Base-by-base conservation (phyloP, 345 rosid species). In the Bretschneidera sinensis region DNA sequence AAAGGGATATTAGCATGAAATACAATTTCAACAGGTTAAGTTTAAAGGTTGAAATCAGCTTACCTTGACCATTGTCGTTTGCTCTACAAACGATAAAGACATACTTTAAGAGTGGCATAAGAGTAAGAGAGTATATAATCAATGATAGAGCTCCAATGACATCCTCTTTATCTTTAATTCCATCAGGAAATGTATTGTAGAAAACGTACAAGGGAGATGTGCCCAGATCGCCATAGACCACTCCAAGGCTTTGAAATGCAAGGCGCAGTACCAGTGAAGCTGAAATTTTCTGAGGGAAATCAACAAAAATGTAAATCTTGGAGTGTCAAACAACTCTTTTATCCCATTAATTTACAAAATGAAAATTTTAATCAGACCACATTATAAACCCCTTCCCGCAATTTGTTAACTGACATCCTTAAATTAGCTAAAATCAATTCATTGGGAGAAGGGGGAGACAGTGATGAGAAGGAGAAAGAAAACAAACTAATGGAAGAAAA, bases 21-120 rank as follows among this genome's bases (percentile, higher is more conserved):
- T n/a, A n/a, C n/a, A n/a, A n/a, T n/a, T n/a, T n/a, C n/a, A n/a
- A n/a, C n/a, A n/a, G n/a, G n/a, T n/a, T n/a, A n/a, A n/a, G n/a
- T n/a, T n/a, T n/a, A n/a, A n/a, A n/a, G n/a, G n/a, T n/a, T n/a
- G n/a, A n/a, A n/a, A n/a, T n/a, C n/a, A n/a, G n/a, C n/a, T 79
- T 73, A 86, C 89, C 92, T 83, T 83, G 89, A 66, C 92, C 92
- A 35, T 69, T 83, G 65, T 86, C 92, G 65, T 83, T 86, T 21
- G 89, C 92, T 79, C 54, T 86, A 74, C 92, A 86, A 59, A 86
- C 92, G 28, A 86, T 58, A 61, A 86, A 78, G 9, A 86, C 89
- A 53, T 86, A 83, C 78, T 86, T 86, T 81, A 86, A 76, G 72
- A 86, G 89, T 14, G 92, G 89, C 55, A 86, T 61, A 64, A 86